Evolutionary conservation across 2,329 filamentous ascomycete species (phyloP).

Genomic region (Lachnum nothofagi): DNA sequence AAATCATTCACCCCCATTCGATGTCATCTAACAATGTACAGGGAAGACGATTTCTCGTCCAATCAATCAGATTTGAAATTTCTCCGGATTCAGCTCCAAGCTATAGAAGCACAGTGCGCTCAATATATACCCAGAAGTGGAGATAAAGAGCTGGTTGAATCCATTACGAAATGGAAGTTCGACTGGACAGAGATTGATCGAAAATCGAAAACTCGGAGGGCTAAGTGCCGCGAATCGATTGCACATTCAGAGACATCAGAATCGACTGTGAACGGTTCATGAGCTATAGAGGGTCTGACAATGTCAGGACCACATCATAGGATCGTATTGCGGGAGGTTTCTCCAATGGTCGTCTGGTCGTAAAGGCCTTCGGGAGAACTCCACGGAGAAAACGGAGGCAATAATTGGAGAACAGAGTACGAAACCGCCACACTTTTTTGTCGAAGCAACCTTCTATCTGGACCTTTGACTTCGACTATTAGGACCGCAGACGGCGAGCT

Average conservation of each 20-base stretch:
- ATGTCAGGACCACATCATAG: too few species aligned
- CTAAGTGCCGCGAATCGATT: conserved; percentile 10
- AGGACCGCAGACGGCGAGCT: too few species aligned
- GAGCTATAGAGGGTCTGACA: neutral
- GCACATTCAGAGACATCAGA: neutral
- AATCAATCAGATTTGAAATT: conserved; percentile 57
- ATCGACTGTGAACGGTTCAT: neutral
- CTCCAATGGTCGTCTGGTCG: too few species aligned
- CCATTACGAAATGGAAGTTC: conserved; percentile 57
- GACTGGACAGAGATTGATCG: conserved; percentile 52
- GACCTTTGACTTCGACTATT: too few species aligned
- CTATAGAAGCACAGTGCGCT: conserved; percentile 55
- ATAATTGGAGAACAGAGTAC: too few species aligned
- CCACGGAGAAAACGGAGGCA: too few species aligned
- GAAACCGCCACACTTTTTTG: too few species aligned
- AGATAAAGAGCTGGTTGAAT: conserved; percentile 53
- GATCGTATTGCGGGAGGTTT: too few species aligned
- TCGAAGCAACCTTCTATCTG: too few species aligned
- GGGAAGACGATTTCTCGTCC: conserved; percentile 51
- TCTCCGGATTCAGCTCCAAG: conserved; percentile 57
- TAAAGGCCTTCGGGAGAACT: too few species aligned
- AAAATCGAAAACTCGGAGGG: conserved; percentile 26
- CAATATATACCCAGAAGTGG: conserved; percentile 43
- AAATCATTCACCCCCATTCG: conserved; percentile 21
- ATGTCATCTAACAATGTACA: conserved; percentile 28